A percentile compares a stretch with the other conserved stretches of the same genome.
Conservation (phyloP, 805 yeast genomes). For the Candida ascalaphidarum region DNA sequence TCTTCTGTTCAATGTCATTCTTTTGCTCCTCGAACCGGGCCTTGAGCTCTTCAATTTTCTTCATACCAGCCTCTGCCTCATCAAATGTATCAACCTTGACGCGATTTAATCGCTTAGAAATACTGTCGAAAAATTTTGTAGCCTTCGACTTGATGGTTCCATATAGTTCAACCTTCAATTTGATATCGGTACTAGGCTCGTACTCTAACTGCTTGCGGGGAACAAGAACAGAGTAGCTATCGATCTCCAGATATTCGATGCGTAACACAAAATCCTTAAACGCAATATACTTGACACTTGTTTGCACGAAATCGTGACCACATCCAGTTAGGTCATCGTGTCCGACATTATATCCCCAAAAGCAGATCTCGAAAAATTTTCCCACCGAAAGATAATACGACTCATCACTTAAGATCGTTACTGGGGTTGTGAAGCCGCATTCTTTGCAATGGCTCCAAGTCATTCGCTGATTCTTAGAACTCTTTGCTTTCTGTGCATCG, state of each 20-base stretch:
- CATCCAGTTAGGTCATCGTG: slow-evolving; percentile 37
- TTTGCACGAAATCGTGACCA: slow-evolving; percentile 70
- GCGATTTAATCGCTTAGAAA: slow-evolving; percentile 57
- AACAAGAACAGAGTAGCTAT: slow-evolving; percentile 66
- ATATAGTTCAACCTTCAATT: slow-evolving; percentile 57
- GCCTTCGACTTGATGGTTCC: slow-evolving; percentile 46
- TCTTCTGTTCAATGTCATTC: slow-evolving; percentile 29
- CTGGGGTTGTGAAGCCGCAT: slow-evolving; percentile 71
- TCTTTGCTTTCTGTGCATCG: slow-evolving; percentile 13
- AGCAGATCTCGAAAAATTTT: slow-evolving; percentile 78
- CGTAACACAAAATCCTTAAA: slow-evolving; percentile 69
- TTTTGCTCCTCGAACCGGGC: slow-evolving; percentile 44
- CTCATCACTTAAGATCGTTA: slow-evolving; percentile 72
- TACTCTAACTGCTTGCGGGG: slow-evolving; percentile 69
- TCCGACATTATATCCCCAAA: slow-evolving; percentile 50
- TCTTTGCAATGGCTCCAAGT: slow-evolving; percentile 89
- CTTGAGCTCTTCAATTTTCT: slow-evolving; percentile 51
- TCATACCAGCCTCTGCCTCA: slow-evolving; percentile 59
- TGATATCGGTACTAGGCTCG: slow-evolving; percentile 63
- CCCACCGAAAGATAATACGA: slow-evolving; percentile 92
- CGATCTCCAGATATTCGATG: slow-evolving; percentile 69
- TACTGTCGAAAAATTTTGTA: slow-evolving; percentile 60
- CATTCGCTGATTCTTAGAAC: slow-evolving; percentile 53
- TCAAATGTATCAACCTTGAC: slow-evolving; percentile 74
- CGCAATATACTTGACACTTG: slow-evolving; percentile 80